These are phyloP conservation scores for Alternaria solani DNA, from an alignment of 2,329 filamentous ascomycete species.

Conservation along the genomic window DNA sequence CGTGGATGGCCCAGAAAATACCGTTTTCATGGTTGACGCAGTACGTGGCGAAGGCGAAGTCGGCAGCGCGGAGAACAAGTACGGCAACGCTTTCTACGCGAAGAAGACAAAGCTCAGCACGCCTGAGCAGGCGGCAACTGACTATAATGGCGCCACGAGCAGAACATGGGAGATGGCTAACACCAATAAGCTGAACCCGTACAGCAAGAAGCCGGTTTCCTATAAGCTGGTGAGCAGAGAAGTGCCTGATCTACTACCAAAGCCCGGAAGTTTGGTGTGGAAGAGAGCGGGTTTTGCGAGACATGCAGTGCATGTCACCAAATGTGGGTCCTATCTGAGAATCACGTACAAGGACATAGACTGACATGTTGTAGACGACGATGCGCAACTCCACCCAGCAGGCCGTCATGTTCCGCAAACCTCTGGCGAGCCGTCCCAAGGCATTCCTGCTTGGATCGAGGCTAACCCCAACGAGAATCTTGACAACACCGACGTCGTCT, in stretches of 20 bases:
- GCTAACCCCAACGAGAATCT: slow-evolving; percentile 72
- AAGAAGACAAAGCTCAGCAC: slow-evolving; percentile 82
- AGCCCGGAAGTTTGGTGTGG: slow-evolving; percentile 83
- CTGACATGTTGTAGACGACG: slow-evolving; percentile 65
- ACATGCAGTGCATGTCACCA: slow-evolving; percentile 88
- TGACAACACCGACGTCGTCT: slow-evolving; percentile 83
- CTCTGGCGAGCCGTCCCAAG: slow-evolving; percentile 76
- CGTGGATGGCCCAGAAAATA: slow-evolving; percentile 85
- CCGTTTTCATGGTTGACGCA: slow-evolving; percentile 83
- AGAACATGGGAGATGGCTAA: slow-evolving; percentile 93
- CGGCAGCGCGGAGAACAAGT: slow-evolving; percentile 81
- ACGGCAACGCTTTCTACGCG: slow-evolving; percentile 90
- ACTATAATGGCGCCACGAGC: slow-evolving; percentile 81
- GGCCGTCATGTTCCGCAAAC: slow-evolving; percentile 90
- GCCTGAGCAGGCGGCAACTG: slow-evolving; percentile 71
- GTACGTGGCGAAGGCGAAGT: slow-evolving; percentile 74
- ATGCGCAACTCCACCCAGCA: slow-evolving; percentile 83
- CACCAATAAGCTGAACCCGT: slow-evolving; percentile 81
- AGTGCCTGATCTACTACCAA: slow-evolving; percentile 79
- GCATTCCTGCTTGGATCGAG: slow-evolving; percentile 78
- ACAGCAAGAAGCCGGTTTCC: slow-evolving; percentile 82
- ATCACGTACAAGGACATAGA: background rate
- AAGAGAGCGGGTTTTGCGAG: slow-evolving; percentile 88
- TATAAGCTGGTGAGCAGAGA: slow-evolving; percentile 93
- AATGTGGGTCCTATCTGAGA: slow-evolving; percentile 67